phyloP scores from a whole-genome alignment of 345 rosid species.

The Camelina sativa region DNA sequence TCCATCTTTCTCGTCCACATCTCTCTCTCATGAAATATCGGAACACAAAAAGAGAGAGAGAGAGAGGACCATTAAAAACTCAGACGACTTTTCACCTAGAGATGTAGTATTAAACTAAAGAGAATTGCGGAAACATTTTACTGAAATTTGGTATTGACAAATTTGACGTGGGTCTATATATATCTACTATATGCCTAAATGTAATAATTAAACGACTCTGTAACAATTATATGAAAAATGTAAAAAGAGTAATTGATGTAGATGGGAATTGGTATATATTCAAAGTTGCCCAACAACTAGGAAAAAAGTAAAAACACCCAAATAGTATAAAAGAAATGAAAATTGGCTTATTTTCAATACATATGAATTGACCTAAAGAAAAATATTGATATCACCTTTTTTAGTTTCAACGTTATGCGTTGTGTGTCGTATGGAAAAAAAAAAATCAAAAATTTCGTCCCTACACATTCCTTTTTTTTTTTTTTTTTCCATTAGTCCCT shows the following conservation, averaged over 20 bases:
- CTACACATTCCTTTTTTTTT: no score
- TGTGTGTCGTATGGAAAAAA: no score
- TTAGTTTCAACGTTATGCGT: no score
- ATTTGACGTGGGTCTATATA: conserved; percentile 15
- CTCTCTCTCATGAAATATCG: no score
- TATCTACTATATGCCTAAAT: conserved; percentile 13
- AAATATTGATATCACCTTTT: no score
- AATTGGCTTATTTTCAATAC: no score
- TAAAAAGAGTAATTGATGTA: conserved; percentile 13
- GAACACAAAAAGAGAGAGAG: background rate
- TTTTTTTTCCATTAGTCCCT: no score
- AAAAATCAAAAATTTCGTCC: no score
- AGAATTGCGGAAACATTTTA: conserved; percentile 9
- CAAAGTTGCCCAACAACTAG: conserved; percentile 43
- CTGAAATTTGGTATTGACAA: conserved; percentile 41
- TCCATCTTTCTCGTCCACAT: no score
- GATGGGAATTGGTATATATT: conserved; percentile 34
- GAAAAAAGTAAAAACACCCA: background rate
- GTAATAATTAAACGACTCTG: background rate
- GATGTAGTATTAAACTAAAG: background rate
- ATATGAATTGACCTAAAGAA: no score
- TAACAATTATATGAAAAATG: background rate
- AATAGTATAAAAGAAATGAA: background rate
- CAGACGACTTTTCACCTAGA: no score
- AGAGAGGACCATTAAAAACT: conserved; percentile 7